phyloP scores from a whole-genome alignment of 805 yeast genomes.

The Ogataea chonburiensis region DNA sequence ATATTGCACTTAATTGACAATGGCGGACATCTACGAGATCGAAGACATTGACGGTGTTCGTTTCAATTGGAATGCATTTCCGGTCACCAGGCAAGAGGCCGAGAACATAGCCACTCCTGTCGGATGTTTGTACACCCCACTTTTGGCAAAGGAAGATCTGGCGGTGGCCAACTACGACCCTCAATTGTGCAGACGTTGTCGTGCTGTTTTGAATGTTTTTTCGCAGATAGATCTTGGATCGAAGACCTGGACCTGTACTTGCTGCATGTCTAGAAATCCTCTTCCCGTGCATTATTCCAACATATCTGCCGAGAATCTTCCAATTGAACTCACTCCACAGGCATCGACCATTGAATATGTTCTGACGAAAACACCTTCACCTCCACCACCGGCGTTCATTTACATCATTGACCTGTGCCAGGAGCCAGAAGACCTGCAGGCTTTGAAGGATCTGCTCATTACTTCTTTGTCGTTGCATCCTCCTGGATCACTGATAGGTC shows the following conservation, averaged over 20 bases:
- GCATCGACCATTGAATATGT: slow-evolving; percentile 84
- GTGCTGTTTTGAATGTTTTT: slow-evolving; percentile 83
- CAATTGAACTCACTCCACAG: slow-evolving; percentile 69
- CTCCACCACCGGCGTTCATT: slow-evolving; percentile 84
- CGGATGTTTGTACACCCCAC: slow-evolving; percentile 93
- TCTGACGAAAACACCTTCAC: slow-evolving; percentile 52
- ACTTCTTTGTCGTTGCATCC: slow-evolving; percentile 79
- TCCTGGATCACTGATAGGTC: slow-evolving; percentile 84
- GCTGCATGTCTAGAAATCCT: slow-evolving; percentile 75
- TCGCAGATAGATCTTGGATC: slow-evolving; percentile 76
- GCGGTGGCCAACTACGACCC: slow-evolving; percentile 86
- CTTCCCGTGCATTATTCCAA: slow-evolving; percentile 81
- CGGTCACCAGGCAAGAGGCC: slow-evolving; percentile 85
- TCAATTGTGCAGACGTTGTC: slow-evolving; percentile 77
- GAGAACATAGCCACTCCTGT: slow-evolving; percentile 91
- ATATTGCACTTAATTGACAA: slow-evolving; percentile 8
- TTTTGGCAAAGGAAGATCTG: slow-evolving; percentile 72
- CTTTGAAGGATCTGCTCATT: slow-evolving; percentile 77
- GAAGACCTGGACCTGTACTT: slow-evolving; percentile 80
- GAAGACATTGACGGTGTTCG: slow-evolving; percentile 66
- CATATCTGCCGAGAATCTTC: slow-evolving; percentile 71
- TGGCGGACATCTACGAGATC: slow-evolving; percentile 54
- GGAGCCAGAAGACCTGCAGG: slow-evolving; percentile 80
- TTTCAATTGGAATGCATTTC: slow-evolving; percentile 84
- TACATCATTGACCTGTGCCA: slow-evolving; percentile 88